Base-by-base conservation (phyloP, 2,329 filamentous ascomycete species). In the Gliomastix tumulicola region DNA sequence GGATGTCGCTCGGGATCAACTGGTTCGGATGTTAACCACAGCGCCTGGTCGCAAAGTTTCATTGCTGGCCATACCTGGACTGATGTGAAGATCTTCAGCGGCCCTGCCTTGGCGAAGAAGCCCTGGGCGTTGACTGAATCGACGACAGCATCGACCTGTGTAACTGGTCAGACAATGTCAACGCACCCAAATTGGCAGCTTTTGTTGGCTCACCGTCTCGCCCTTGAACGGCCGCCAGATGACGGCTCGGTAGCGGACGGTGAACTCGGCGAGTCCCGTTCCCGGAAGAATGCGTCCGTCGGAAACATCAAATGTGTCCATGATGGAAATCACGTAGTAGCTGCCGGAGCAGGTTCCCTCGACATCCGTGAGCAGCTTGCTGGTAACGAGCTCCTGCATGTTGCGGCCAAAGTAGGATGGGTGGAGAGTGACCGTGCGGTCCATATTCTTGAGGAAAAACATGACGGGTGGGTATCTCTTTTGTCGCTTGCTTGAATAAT, bases 401-500 rank as follows among this genome's bases (percentile, higher is more conserved):
- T 92, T 88, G 44, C 87, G 83, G 40, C 89, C 89, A 58, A 98
- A 97, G 68, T 94, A 98, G 11, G 90, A 97, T 20, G 92, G 92
- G 57, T 98, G 92, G 54, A 98, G 77, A 49, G 88, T 89, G 53
- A 97, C 89, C 56, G 87, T 84, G 57, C 90, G 88, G 67, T 95
- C 88, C 63, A 97, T 83, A 57, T 95, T 90, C 65, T 95, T 88
- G 47, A 98, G 85, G 70, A 98, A 98, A 65, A 97, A 98, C 92
- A 98, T 98, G 50, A 45, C 66, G 62, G 45, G 37, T 37, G 23
- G n/a, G n/a, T n/a, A n/a, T n/a, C n/a, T n/a, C n/a, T n/a, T n/a
- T n/a, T n/a, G n/a, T n/a, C n/a, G n/a, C n/a, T n/a, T n/a, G n/a
- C n/a, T n/a, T n/a, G n/a, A n/a, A n/a, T n/a, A n/a, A n/a, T n/a